Base-by-base conservation (phyloP, 495 filamentous ascomycete species). In the Aspergillus haitiensis region DNA sequence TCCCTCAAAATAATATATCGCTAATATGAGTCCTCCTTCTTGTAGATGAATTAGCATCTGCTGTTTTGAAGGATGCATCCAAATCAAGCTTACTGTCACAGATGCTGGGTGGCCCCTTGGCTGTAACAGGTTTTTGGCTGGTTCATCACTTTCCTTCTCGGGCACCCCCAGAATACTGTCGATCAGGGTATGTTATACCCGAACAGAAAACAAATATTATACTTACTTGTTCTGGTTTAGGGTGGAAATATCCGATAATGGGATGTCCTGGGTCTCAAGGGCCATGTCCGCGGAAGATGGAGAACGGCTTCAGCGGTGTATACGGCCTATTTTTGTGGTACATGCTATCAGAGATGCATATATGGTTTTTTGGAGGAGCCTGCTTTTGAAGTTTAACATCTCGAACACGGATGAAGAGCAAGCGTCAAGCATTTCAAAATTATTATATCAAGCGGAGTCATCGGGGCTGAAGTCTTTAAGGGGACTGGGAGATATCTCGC, bases 91-190 rank as follows among this genome's bases (percentile, higher is more conserved):
- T 70, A 27, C 64, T 84, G 15, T 66, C 73, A 31, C 67, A 59
- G 12, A 61, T 74, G 31, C 67, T 86, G 6, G 87, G 87, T 11
- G 67, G 70, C 18, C 75, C 79, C 6, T 65, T 84, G 21, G 76
- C 75, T 21, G 33, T 81, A 13, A 75, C 75, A 15, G 74, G 73
- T 45, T 77, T 70, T 61, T 89, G 85, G 85, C 72, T 89, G 9
- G 80, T 88, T 46, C 72, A 84, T 45, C 74, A 78, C 42, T 87
- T 85, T 64, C 87, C 87, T 18, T 68, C 74, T 59, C 75, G 79
- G 40, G 80, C 86, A 7, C 84, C 87, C 13, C 81, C 77, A 46
- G 79, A 82, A 55, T 88, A 85, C 65, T 76, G 81, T 64, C 78
- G 81, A 33, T 79, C 77, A 21, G 87, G 87, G 80, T 86, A 77